These are phyloP conservation scores for Arthrobotrys pseudoclavata DNA, from an alignment of 2,329 filamentous ascomycete species.

Conservation along the genomic window DNA sequence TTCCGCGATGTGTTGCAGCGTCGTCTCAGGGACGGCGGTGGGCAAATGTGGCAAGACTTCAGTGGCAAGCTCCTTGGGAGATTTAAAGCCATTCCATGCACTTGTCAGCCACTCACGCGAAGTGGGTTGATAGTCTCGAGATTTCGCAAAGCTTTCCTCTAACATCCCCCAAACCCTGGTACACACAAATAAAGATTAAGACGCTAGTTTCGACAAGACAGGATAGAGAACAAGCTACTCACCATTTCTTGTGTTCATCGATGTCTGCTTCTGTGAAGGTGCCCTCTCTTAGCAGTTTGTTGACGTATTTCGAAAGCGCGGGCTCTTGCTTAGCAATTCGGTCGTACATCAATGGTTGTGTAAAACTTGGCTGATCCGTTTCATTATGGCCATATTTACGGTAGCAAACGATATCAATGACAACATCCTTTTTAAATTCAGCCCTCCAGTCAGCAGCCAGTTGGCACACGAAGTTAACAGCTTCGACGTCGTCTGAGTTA, in stretches of 20 bases:
- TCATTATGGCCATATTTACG: constrained; percentile 99
- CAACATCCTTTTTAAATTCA: constrained; percentile 97
- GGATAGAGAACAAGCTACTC: constrained; percentile 17
- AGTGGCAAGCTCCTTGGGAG: constrained; percentile 94
- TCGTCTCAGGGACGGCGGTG: constrained; percentile 81
- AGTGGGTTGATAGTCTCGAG: constrained; percentile 96
- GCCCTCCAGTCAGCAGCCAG: constrained; percentile 97
- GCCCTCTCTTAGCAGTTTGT: constrained; percentile 90
- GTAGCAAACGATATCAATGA: constrained; percentile 98
- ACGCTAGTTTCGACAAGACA: background rate
- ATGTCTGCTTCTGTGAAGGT: constrained; percentile 98
- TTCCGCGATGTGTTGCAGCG: constrained; percentile 83
- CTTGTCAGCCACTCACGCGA: constrained; percentile 99
- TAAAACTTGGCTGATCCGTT: constrained; percentile 99
- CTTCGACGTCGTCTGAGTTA: constrained; percentile 98
- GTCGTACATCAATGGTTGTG: constrained; percentile 99
- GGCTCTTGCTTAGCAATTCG: constrained; percentile 86
- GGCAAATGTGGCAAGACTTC: constrained; percentile 93
- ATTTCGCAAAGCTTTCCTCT: constrained; percentile 95
- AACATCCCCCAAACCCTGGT: constrained; percentile 96
- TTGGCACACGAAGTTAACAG: constrained; percentile 98
- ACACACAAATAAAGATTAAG: background rate
- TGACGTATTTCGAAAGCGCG: constrained; percentile 89
- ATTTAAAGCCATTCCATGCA: constrained; percentile 99
- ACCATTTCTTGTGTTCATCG: constrained; percentile 98